Conservation (phyloP, 2,329 filamentous ascomycete species). For the Metarhizium rileyi region DNA sequence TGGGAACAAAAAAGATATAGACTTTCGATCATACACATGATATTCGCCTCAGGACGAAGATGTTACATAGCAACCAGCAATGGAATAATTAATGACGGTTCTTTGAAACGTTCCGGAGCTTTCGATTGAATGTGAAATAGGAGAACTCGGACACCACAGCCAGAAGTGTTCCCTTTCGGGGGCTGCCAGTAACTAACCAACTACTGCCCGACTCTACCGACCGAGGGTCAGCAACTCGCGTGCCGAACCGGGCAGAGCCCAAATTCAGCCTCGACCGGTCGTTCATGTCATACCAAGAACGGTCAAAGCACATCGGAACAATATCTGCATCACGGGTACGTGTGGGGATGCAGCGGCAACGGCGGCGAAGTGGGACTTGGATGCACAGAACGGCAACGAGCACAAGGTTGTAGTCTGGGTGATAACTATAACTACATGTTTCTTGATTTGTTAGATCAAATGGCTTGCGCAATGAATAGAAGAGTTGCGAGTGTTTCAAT, state of each 20-base stretch:
- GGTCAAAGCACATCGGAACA: background rate
- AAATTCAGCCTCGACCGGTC: background rate
- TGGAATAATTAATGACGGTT: constrained; percentile 1
- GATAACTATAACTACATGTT: no score
- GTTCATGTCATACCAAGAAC: background rate
- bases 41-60: background rate
- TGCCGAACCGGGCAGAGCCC: background rate
- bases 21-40: constrained; percentile 1
- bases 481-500: no score
- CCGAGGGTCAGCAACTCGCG: background rate
- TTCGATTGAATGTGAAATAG: background rate
- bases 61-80: background rate
- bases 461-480: no score
- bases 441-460: no score
- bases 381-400: background rate
- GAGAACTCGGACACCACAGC: no score
- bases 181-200: no score
- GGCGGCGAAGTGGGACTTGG: background rate
- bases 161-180: no score
- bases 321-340: background rate
- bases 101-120: background rate
- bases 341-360: background rate
- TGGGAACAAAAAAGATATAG: constrained; percentile 1
- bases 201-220: background rate
- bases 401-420: background rate